Evolutionary conservation across 2,329 filamentous ascomycete genomes (phyloP).

Genomic region (Colletotrichum australisinense): DNA sequence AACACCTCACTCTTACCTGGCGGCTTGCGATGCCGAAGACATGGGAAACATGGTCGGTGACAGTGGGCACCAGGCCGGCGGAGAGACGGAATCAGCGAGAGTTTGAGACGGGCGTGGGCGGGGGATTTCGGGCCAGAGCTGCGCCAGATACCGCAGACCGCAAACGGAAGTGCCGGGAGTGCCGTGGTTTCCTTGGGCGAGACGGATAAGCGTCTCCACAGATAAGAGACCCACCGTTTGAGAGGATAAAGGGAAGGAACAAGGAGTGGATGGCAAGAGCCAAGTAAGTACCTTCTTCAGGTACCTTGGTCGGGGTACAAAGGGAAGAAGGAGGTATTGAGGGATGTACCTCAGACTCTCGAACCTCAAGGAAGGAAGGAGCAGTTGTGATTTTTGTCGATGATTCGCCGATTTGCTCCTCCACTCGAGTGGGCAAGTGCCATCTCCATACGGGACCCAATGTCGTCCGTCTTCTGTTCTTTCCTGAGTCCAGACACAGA

Average conservation of each 20-base stretch:
- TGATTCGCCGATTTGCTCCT: slow-evolving; percentile 27
- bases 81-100: not conserved
- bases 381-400: not conserved
- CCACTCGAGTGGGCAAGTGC: slow-evolving; percentile 2
- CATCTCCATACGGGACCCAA: slow-evolving; percentile 7
- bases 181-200: slow-evolving; percentile 1
- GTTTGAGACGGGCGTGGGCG: not conserved
- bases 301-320: not conserved
- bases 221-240: not conserved
- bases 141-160: not conserved
- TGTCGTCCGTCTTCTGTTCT: not conserved
- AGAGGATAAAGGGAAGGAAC: not conserved
- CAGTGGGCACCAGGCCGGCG: not conserved
- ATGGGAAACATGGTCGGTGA: not conserved
- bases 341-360: not conserved
- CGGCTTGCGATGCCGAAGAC: not conserved
- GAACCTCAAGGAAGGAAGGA: not conserved
- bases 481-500: not conserved
- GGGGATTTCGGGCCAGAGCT: slow-evolving; percentile 20
- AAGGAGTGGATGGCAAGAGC: not conserved
- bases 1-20: not conserved
- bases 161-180: slow-evolving; percentile 25
- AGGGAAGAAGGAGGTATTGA: not conserved
- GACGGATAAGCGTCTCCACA: slow-evolving; percentile 6
- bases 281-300: not conserved